These are phyloP conservation scores for Trichophyton benhamiae DNA, from an alignment of 2,329 filamentous ascomycete genomes.

Conservation along the genomic window DNA sequence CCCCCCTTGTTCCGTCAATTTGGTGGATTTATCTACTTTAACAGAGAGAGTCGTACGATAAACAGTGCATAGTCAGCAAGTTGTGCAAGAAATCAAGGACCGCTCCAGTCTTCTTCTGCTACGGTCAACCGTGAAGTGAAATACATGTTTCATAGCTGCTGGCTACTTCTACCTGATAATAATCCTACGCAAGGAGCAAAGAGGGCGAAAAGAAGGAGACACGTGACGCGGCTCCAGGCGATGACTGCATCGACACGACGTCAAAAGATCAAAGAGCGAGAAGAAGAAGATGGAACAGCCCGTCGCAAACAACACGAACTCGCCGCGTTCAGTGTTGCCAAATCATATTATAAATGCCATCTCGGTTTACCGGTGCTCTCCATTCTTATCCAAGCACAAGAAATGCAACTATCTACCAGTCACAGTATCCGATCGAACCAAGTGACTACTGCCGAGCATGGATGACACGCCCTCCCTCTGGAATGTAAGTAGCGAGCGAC, in stretches of 20 bases:
- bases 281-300: neutral
- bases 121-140: too few species aligned
- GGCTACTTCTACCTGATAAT: too few species aligned
- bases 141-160: too few species aligned
- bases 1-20: too few species aligned
- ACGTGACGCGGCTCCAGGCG: neutral
- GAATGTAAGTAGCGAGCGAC: neutral
- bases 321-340: neutral
- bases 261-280: neutral
- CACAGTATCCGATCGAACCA: neutral
- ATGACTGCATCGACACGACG: neutral
- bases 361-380: neutral
- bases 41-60: too few species aligned
- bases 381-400: neutral
- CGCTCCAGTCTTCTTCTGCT: too few species aligned
- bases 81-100: too few species aligned
- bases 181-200: too few species aligned
- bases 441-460: slow-evolving; percentile 3
- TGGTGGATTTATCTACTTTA: too few species aligned
- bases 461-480: neutral
- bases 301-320: neutral
- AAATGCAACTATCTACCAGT: neutral
- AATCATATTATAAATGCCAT: neutral
- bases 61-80: too few species aligned
- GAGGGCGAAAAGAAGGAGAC: neutral